Evolutionary conservation across 2,329 filamentous ascomycete species (phyloP).

Genomic region (Colletotrichum filicis): DNA sequence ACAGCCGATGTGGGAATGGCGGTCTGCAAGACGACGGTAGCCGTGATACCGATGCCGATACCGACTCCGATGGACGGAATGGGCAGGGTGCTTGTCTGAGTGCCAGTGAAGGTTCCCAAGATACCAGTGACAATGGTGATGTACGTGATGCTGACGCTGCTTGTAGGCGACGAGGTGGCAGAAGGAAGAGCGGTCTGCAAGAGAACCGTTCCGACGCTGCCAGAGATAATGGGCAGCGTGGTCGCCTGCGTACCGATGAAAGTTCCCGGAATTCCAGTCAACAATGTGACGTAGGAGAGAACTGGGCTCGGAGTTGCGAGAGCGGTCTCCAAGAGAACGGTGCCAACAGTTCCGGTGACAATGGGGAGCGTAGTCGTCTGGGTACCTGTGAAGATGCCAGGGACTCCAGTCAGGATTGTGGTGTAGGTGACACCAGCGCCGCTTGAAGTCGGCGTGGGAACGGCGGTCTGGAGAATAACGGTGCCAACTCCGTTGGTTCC

Average conservation of each 20-base stretch:
- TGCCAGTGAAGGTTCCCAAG: conserved; percentile 4
- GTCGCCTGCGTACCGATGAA: neutral
- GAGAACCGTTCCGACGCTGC: conserved; percentile 5
- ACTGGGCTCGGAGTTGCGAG: neutral
- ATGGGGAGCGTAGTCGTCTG: conserved; percentile 4
- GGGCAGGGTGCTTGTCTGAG: neutral
- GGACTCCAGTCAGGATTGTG: conserved; percentile 3
- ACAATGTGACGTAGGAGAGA: neutral
- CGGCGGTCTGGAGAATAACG: conserved; percentile 6
- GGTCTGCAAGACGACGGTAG: neutral
- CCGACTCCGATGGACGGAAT: neutral
- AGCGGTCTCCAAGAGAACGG: conserved; percentile 15
- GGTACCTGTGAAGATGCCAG: conserved; percentile 6
- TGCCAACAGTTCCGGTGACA: neutral
- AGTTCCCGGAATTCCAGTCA: conserved; percentile 5
- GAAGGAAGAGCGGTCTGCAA: conserved; percentile 10
- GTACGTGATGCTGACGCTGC: neutral
- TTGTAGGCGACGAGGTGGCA: neutral
- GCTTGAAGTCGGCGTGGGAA: conserved; percentile 2
- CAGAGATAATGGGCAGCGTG: neutral
- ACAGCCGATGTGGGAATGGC: neutral
- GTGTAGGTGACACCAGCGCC: neutral
- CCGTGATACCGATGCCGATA: neutral
- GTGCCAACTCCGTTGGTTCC: conserved; percentile 1
- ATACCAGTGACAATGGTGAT: conserved; percentile 10